phyloP scores from a whole-genome alignment of 768 basidiomycete species.

The Tulasnella sp. region DNA sequence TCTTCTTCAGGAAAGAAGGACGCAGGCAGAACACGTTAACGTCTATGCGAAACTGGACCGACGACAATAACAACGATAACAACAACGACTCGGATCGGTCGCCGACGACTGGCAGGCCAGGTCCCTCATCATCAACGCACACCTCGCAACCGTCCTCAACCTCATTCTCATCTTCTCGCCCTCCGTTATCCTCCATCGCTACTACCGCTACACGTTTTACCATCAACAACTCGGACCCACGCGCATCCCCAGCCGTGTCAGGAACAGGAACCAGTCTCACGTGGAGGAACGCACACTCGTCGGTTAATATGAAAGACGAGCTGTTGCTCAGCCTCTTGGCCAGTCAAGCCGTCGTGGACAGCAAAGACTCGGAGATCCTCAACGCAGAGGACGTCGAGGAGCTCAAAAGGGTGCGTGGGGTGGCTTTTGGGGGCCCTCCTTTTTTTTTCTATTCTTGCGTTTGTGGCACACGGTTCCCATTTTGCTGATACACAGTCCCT shows the following conservation, averaged over 20 bases:
- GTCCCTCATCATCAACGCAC: not conserved
- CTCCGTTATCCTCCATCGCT: not conserved
- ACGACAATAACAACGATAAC: not conserved
- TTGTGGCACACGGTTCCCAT: not conserved
- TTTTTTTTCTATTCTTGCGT: not conserved
- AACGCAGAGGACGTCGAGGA: slow-evolving; percentile 64
- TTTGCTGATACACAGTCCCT: not conserved
- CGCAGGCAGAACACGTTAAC: not conserved
- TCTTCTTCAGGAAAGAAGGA: slow-evolving; percentile 8
- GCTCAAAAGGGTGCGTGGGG: slow-evolving; percentile 50
- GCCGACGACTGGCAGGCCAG: not conserved
- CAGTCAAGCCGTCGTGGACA: slow-evolving; percentile 91
- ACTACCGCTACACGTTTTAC: not conserved
- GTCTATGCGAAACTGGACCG: not conserved
- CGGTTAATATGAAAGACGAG: slow-evolving; percentile 63
- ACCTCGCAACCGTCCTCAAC: not conserved
- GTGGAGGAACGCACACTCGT: slow-evolving; percentile 30
- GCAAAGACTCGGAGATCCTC: slow-evolving; percentile 70
- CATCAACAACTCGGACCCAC: not conserved
- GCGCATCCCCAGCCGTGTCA: slow-evolving; percentile 5
- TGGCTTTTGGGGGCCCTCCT: slow-evolving; percentile 21
- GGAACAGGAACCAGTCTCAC: not conserved
- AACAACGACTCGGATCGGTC: not conserved
- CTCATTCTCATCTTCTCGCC: not conserved
- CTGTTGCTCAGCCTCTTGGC: slow-evolving; percentile 83